Evolutionary conservation across 2,329 filamentous ascomycete species (phyloP).

Genomic region (Chrysosporium keratinophilum): DNA sequence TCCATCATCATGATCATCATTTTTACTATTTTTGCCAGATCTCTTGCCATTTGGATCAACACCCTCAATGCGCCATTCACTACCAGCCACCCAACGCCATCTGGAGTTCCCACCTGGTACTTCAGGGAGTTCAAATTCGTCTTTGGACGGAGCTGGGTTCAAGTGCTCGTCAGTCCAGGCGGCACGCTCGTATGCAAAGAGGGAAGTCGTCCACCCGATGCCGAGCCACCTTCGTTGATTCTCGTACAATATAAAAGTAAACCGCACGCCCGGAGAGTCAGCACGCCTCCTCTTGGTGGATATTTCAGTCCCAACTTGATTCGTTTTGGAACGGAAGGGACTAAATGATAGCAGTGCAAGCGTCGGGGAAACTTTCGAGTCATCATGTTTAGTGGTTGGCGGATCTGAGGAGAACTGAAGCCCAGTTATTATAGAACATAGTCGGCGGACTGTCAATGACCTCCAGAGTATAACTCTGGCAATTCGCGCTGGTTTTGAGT

Average conservation of each 20-base stretch:
- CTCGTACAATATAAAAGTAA: slow-evolving; percentile 93
- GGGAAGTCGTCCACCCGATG: slow-evolving; percentile 82
- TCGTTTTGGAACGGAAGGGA: slow-evolving; percentile 31
- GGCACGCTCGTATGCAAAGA: slow-evolving; percentile 81
- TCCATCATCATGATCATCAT: slow-evolving; percentile 49
- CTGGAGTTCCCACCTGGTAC: slow-evolving; percentile 53
- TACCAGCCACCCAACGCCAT: slow-evolving; percentile 76
- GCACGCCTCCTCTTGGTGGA: slow-evolving; percentile 36
- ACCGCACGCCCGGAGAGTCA: slow-evolving; percentile 68
- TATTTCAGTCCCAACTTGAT: slow-evolving; percentile 40
- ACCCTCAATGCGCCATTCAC: slow-evolving; percentile 79
- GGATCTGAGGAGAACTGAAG: slow-evolving; percentile 35
- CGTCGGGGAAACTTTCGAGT: slow-evolving; percentile 18
- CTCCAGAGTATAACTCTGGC: slow-evolving; percentile 84
- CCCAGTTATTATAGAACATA: slow-evolving; percentile 66
- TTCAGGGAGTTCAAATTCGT: slow-evolving; percentile 59
- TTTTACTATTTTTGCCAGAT: slow-evolving; percentile 41
- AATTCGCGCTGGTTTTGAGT: slow-evolving; percentile 75
- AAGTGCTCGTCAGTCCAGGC: slow-evolving; percentile 96
- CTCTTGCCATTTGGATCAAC: slow-evolving; percentile 32
- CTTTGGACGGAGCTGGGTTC: slow-evolving; percentile 64
- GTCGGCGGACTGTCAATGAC: slow-evolving; percentile 60
- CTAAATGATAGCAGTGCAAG: slow-evolving; percentile 21
- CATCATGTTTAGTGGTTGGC: slow-evolving; percentile 5
- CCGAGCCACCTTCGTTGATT: slow-evolving; percentile 94